A percentile compares a stretch with the other conserved stretches of the same genome.
These are phyloP conservation scores for Ceratocystis albifundus DNA, from an alignment of 2,329 filamentous ascomycete genomes.

Conservation along the genomic window DNA sequence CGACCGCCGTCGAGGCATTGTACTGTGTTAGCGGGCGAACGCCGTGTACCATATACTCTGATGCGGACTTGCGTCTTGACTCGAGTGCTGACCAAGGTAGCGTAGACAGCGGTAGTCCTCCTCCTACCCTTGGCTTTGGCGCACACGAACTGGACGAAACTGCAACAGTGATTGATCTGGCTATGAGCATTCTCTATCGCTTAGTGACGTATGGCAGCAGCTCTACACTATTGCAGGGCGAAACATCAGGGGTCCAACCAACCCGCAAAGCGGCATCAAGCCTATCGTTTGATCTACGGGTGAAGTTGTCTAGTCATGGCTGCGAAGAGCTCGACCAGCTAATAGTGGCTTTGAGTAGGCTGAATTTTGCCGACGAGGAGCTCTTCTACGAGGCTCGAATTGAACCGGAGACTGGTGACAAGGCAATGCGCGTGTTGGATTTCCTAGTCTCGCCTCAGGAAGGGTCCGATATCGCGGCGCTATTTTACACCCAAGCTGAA, in stretches of 20 bases:
- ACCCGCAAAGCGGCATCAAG: slow-evolving; percentile 17
- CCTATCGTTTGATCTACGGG: slow-evolving; percentile 17
- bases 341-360: slow-evolving; percentile 62
- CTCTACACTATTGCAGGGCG: slow-evolving; percentile 1
- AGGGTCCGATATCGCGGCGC: slow-evolving; percentile 36
- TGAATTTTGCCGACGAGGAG: slow-evolving; percentile 76
- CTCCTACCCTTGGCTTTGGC: slow-evolving; percentile 30
- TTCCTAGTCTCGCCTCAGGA: slow-evolving; percentile 67
- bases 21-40: slow-evolving; percentile 38
- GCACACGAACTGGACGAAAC: slow-evolving; percentile 3
- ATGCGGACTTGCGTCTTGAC: background rate
- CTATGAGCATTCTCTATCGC: slow-evolving; percentile 24
- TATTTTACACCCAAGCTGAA: slow-evolving; percentile 27
- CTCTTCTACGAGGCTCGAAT: slow-evolving; percentile 65
- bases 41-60: slow-evolving; percentile 5
- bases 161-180: slow-evolving; percentile 24
- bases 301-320: background rate
- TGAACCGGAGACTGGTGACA: slow-evolving; percentile 64
- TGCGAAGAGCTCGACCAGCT: slow-evolving; percentile 69
- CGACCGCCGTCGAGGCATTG: slow-evolving; percentile 58
- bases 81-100: background rate
- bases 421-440: slow-evolving; percentile 72
- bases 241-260: background rate
- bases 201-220: background rate
- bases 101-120: slow-evolving; percentile 30